These are phyloP conservation scores for Cercospora berteroae DNA, from an alignment of 2,329 filamentous ascomycete genomes.

Conservation along the genomic window DNA sequence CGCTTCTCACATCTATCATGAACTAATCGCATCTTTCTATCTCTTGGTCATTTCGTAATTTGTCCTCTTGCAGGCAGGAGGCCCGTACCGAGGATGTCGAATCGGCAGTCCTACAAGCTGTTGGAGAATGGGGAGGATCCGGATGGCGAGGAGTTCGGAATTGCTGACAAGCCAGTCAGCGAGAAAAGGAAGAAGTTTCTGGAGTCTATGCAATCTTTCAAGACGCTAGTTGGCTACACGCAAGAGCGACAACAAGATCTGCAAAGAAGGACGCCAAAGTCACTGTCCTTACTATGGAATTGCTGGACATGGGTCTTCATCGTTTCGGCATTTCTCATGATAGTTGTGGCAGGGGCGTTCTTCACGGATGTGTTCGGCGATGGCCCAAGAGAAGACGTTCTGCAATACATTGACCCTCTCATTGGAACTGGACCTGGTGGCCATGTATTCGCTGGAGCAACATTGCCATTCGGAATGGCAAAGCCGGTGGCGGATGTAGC, in stretches of 20 bases:
- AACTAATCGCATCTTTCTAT: background rate
- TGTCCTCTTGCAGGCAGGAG: background rate
- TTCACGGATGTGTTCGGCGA: slow-evolving; percentile 23
- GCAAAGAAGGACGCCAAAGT: background rate
- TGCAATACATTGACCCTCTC: slow-evolving; percentile 25
- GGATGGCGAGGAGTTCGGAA: background rate
- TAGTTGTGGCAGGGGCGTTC: slow-evolving; percentile 12
- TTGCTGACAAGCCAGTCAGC: slow-evolving; percentile 7
- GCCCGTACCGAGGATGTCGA: slow-evolving; percentile 17
- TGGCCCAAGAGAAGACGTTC: slow-evolving; percentile 31
- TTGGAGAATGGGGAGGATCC: slow-evolving; percentile 22
- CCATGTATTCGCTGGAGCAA: slow-evolving; percentile 47
- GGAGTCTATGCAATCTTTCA: slow-evolving; percentile 16
- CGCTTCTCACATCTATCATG: background rate
- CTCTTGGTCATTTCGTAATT: background rate
- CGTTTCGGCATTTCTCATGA: slow-evolving; percentile 13
- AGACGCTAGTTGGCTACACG: slow-evolving; percentile 8
- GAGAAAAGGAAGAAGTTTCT: slow-evolving; percentile 7
- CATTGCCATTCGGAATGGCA: slow-evolving; percentile 45
- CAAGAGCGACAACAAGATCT: slow-evolving; percentile 5
- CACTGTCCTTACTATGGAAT: slow-evolving; percentile 13
- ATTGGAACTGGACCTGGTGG: slow-evolving; percentile 31
- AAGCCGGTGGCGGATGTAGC: slow-evolving; percentile 40
- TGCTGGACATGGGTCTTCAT: slow-evolving; percentile 18
- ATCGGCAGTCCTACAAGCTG: slow-evolving; percentile 22